A percentile compares a stretch with the other conserved stretches of the same genome.
These are phyloP conservation scores for Protomyces arabidopsidicola DNA, from an alignment of 1,139 yeast genomes.

Conservation along the genomic window DNA sequence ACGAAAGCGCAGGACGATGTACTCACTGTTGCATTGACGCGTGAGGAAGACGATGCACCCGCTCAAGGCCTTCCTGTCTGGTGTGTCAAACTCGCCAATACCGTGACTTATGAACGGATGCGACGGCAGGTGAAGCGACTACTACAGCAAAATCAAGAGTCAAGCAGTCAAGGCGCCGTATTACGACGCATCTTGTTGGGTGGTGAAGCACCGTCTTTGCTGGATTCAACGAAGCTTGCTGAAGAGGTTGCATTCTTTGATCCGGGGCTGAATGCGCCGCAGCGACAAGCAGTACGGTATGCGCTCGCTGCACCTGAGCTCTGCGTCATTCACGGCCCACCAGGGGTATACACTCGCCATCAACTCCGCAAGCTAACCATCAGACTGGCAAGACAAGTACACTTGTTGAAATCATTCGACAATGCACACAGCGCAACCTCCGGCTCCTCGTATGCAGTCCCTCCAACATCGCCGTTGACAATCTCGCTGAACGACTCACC, in stretches of 20 bases:
- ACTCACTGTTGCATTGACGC: constrained; percentile 61
- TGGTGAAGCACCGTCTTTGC: background rate
- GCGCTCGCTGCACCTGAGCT: constrained; percentile 48
- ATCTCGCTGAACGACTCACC: constrained; percentile 69
- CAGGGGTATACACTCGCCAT: constrained; percentile 44
- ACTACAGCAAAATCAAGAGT: constrained; percentile 41
- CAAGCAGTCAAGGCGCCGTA: constrained; percentile 16
- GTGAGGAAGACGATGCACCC: constrained; percentile 43
- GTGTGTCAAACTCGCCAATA: constrained; percentile 43
- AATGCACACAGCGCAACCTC: constrained; percentile 57
- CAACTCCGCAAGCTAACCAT: background rate
- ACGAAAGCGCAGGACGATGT: constrained; percentile 47
- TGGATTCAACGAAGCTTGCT: background rate
- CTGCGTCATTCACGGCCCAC: constrained; percentile 68
- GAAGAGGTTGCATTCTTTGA: constrained; percentile 46
- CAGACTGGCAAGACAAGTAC: constrained; percentile 77
- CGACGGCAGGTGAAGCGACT: constrained; percentile 69
- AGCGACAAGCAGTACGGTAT: constrained; percentile 58
- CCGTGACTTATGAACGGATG: constrained; percentile 57
- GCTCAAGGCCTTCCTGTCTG: constrained; percentile 38
- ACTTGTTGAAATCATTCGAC: constrained; percentile 75
- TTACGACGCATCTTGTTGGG: constrained; percentile 30
- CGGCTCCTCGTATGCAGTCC: constrained; percentile 90
- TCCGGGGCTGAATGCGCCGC: constrained; percentile 60
- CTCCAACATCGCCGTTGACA: constrained; percentile 85